These are phyloP conservation scores for Cephaloascus albidus DNA, from an alignment of 805 yeast species.

Conservation along the genomic window DNA sequence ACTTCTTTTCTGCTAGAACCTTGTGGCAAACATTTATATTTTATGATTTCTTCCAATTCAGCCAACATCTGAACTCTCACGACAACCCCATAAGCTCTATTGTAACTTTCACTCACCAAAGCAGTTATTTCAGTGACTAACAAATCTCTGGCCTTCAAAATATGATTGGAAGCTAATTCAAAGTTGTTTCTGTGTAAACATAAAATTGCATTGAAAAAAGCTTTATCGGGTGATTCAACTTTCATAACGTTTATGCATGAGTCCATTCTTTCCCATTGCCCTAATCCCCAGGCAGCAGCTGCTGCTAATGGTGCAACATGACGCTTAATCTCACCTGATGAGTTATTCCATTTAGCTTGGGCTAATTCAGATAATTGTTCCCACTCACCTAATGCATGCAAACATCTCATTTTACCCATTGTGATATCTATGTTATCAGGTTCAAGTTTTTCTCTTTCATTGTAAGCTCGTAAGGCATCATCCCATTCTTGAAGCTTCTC, in stretches of 20 bases:
- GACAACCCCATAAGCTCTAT: constrained; percentile 93
- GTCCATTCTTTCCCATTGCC: constrained; percentile 96
- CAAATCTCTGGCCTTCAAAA: constrained; percentile 77
- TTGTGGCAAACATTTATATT: constrained; percentile 77
- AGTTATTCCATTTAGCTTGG: constrained; percentile 70
- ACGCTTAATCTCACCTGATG: constrained; percentile 65
- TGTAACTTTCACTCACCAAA: constrained; percentile 88
- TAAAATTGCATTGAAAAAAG: constrained; percentile 88
- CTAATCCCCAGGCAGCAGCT: constrained; percentile 97
- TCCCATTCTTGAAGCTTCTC: constrained; percentile 97
- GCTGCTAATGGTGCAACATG: constrained; percentile 96
- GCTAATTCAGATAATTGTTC: constrained; percentile 83
- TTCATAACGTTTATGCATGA: constrained; percentile 86
- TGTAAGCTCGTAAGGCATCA: constrained; percentile 88
- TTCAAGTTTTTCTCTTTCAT: constrained; percentile 57
- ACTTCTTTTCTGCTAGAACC: constrained; percentile 70
- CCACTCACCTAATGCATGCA: constrained; percentile 99
- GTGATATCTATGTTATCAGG: constrained; percentile 78
- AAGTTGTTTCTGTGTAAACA: constrained; percentile 81
- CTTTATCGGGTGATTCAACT: constrained; percentile 85
- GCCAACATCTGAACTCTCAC: constrained; percentile 97
- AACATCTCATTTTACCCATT: constrained; percentile 96
- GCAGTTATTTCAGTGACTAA: constrained; percentile 92
- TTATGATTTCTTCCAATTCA: constrained; percentile 89
- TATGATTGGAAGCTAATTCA: constrained; percentile 70